A percentile compares a stretch with the other conserved stretches of the same genome.
Evolutionary conservation across 1,284 basidiomycete species (phyloP).

Genomic region (Vanrija sp.): DNA sequence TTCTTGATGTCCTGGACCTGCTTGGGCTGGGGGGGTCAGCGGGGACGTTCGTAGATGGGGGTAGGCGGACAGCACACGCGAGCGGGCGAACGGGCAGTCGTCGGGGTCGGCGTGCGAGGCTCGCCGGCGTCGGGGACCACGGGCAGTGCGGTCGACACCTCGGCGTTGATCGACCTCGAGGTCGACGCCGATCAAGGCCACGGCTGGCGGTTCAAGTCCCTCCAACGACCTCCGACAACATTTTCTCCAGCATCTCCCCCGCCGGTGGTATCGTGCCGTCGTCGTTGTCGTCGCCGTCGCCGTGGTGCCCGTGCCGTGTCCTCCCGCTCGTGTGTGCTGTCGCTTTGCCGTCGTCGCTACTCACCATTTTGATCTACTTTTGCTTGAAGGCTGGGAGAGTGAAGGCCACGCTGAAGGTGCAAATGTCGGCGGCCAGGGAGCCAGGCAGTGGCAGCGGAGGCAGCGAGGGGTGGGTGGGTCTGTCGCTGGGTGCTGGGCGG

Average conservation of each 20-base stretch:
- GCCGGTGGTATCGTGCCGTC: background rate
- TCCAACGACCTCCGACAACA: too few relatives aligned
- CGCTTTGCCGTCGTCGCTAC: background rate
- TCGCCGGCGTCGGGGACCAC: too few relatives aligned
- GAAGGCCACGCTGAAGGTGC: background rate
- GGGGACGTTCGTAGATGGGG: background rate
- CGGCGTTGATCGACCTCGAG: too few relatives aligned
- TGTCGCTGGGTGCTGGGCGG: too few relatives aligned
- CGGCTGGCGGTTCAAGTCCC: too few relatives aligned
- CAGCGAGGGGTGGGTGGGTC: background rate
- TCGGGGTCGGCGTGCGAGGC: too few relatives aligned
- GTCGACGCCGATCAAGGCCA: too few relatives aligned
- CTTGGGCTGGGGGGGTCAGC: conserved; percentile 65
- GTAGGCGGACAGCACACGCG: background rate
- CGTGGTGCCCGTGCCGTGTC: background rate
- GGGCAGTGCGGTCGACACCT: too few relatives aligned
- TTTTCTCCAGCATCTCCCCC: too few relatives aligned
- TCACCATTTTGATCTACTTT: conserved; percentile 12
- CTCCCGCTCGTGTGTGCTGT: too few relatives aligned
- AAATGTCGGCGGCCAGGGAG: conserved; percentile 3
- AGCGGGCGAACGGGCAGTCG: too few relatives aligned
- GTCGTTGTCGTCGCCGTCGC: background rate
- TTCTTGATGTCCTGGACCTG: conserved; percentile 98
- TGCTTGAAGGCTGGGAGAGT: conserved; percentile 13
- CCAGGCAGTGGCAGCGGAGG: background rate